A percentile compares a stretch with the other conserved stretches of the same genome.
phyloP scores from a whole-genome alignment of 2,329 filamentous ascomycete species.

The Lasiodiplodia sp. region DNA sequence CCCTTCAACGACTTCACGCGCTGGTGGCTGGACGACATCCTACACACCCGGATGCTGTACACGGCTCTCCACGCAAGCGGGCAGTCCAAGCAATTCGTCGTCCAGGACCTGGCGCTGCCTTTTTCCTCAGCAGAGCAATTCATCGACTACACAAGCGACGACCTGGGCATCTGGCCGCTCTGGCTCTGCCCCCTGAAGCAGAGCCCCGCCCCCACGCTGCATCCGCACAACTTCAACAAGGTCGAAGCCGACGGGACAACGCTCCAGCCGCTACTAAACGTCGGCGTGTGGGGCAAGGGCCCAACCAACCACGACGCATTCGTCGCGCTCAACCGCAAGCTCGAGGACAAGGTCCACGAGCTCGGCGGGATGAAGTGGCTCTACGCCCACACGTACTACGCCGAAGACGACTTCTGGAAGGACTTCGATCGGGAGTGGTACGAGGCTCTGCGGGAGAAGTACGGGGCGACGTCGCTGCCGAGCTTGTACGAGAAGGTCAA shows the following conservation, averaged over 20 bases:
- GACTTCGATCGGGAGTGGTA: conserved; percentile 68
- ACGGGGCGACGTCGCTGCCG: conserved; percentile 66
- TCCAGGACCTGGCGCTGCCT: conserved; percentile 67
- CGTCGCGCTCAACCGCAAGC: conserved; percentile 63
- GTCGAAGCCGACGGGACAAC: conserved; percentile 35
- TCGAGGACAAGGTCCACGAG: conserved; percentile 67
- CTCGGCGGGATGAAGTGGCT: conserved; percentile 73
- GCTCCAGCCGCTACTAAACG: conserved; percentile 54
- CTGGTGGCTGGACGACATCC: conserved; percentile 66
- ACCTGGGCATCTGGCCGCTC: conserved; percentile 54
- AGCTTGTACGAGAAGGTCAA: conserved; percentile 74
- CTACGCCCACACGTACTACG: conserved; percentile 74
- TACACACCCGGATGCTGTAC: conserved; percentile 71
- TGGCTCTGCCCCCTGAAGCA: conserved; percentile 56
- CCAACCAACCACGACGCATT: conserved; percentile 41
- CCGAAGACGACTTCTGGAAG: conserved; percentile 72
- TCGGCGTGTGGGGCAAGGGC: conserved; percentile 73
- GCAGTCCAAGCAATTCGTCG: conserved; percentile 65
- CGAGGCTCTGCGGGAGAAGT: conserved; percentile 64
- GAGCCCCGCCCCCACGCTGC: conserved; percentile 1
- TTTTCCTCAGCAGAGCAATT: conserved; percentile 53
- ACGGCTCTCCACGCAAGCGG: conserved; percentile 69
- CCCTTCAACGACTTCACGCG: conserved; percentile 72
- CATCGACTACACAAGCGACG: conserved; percentile 51
- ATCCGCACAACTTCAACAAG: conserved; percentile 38